A percentile compares a stretch with the other conserved stretches of the same genome.
These are phyloP conservation scores for Rhizopogon roseolus DNA, from an alignment of 768 basidiomycete genomes.

Conservation along the genomic window DNA sequence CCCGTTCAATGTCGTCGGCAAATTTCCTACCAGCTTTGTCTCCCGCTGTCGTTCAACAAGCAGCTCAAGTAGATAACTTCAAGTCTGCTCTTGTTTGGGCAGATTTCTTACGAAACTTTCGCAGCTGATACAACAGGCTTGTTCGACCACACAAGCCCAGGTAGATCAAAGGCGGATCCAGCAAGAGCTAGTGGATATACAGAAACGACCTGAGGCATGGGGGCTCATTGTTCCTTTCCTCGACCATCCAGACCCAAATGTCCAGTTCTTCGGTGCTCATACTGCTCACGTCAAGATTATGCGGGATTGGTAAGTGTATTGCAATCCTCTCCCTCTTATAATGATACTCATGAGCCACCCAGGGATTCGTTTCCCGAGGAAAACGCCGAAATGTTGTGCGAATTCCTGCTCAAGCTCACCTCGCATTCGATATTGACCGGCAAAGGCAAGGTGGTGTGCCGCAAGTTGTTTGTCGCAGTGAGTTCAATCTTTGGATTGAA, in stretches of 20 bases:
- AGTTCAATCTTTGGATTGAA: conserved; percentile 17
- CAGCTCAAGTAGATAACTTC: conserved; percentile 48
- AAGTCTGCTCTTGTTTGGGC: conserved; percentile 7
- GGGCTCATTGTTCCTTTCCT: conserved; percentile 77
- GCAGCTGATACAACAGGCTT: conserved; percentile 70
- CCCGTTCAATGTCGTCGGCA: conserved; percentile 14
- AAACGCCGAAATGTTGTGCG: conserved; percentile 51
- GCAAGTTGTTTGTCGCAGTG: conserved; percentile 87
- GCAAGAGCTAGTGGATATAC: conserved; percentile 70
- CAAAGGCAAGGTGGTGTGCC: conserved; percentile 65
- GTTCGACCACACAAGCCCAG: conserved; percentile 43
- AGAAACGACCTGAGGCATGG: conserved; percentile 78
- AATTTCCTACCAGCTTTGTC: conserved; percentile 50
- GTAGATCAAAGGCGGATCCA: conserved; percentile 59
- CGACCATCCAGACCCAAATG: conserved; percentile 67
- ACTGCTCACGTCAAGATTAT: conserved; percentile 92
- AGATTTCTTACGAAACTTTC: conserved; percentile 10
- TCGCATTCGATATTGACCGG: conserved; percentile 56
- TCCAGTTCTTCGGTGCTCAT: conserved; percentile 94
- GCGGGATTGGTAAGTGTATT: conserved; percentile 70
- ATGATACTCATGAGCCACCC: conserved; percentile 3
- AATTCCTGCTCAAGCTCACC: conserved; percentile 67
- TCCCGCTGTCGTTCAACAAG: conserved; percentile 50
- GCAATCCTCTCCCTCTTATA: not conserved
- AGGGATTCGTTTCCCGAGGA: conserved; percentile 77